Evolutionary conservation across 306 rosid species (phyloP).

Genomic region (Lathyrus aphaca): DNA sequence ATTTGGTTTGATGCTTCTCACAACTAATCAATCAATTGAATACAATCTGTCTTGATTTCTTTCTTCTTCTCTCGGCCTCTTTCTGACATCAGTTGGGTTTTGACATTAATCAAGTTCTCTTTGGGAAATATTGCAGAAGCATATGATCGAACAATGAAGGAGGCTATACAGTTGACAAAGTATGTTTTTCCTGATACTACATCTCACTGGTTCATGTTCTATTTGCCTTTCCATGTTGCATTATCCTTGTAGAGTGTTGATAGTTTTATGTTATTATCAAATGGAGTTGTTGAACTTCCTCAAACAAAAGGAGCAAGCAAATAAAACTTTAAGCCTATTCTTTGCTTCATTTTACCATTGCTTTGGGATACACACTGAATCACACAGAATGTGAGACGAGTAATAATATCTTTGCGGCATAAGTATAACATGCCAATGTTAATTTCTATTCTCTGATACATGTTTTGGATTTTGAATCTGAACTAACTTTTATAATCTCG

Average conservation of each 20-base stretch:
- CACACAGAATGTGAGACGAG: not conserved
- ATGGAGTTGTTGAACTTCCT: not conserved
- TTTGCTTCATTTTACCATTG: not conserved
- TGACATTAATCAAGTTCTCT: slow-evolving; percentile 31
- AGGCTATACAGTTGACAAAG: slow-evolving; percentile 70
- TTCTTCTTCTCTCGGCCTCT: slow-evolving; percentile 26
- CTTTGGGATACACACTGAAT: not conserved
- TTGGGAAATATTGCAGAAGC: slow-evolving; percentile 61
- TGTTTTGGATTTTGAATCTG: slow-evolving; percentile 26
- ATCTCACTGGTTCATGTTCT: slow-evolving; percentile 8
- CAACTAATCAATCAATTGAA: not conserved
- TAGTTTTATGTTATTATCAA: not conserved
- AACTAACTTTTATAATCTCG: slow-evolving; percentile 1
- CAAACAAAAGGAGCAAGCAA: not conserved
- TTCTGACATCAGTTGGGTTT: not conserved
- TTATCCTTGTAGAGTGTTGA: slow-evolving; percentile 19
- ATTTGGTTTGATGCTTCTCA: slow-evolving; percentile 19
- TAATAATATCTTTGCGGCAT: not conserved
- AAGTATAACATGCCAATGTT: not conserved
- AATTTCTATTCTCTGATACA: not conserved
- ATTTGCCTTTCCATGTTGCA: slow-evolving; percentile 1
- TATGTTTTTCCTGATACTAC: slow-evolving; percentile 41
- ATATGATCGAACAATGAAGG: slow-evolving; percentile 69
- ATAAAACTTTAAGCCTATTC: not conserved
- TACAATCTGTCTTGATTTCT: slow-evolving; percentile 17